Percentiles rank a stretch among this genome's conserved stretches.
Evolutionary conservation across 2,329 filamentous ascomycete species (phyloP).

Genomic region (Botrytis cinerea): DNA sequence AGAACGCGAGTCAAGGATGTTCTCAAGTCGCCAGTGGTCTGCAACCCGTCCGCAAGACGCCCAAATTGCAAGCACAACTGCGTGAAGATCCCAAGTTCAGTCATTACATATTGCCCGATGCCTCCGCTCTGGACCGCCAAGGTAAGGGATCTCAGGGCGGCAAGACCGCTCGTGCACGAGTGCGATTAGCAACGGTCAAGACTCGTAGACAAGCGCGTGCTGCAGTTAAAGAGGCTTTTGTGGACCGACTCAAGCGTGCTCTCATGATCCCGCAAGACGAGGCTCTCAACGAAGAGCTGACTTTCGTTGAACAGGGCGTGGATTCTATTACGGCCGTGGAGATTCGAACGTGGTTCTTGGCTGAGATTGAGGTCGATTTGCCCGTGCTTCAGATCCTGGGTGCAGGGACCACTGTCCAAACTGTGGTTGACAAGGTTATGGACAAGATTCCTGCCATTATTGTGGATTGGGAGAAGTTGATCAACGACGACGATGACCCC

Average conservation of each 20-base stretch:
- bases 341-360: conserved; percentile 22
- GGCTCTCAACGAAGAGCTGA: not conserved
- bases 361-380: conserved; percentile 14
- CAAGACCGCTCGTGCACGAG: too few species aligned
- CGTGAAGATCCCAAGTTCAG: too few species aligned
- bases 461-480: not conserved
- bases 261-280: not conserved
- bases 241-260: not conserved
- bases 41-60: not conserved
- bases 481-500: too few species aligned
- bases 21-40: not conserved
- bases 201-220: too few species aligned
- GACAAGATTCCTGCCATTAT: conserved; percentile 16
- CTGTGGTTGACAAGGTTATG: conserved; percentile 30
- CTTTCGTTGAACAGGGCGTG: not conserved
- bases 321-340: conserved; percentile 17
- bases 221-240: not conserved
- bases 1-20: not conserved
- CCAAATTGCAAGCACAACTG: too few species aligned
- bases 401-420: conserved; percentile 2
- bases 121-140: too few species aligned
- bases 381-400: conserved; percentile 22
- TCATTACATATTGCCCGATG: too few species aligned
- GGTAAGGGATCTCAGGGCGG: too few species aligned
- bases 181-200: too few species aligned